A percentile compares a stretch with the other conserved stretches of the same genome.
phyloP scores from a whole-genome alignment of 2,329 filamentous ascomycete species.

The Xylogone sp. region DNA sequence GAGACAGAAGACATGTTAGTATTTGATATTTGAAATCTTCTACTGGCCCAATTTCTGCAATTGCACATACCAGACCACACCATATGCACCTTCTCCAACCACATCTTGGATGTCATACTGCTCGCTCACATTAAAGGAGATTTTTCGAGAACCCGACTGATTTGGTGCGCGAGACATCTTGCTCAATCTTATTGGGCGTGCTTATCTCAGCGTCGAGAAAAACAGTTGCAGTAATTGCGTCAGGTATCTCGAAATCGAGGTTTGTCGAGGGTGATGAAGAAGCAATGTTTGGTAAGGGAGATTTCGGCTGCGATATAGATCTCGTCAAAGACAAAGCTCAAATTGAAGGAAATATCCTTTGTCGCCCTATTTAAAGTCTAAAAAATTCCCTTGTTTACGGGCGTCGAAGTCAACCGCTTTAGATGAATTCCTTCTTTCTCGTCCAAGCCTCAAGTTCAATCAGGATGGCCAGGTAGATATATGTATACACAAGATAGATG shows the following conservation, averaged over 20 bases:
- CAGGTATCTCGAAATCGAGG: too few relatives aligned
- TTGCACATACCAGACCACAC: conserved; percentile 84
- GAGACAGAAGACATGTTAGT: background rate
- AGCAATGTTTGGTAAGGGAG: too few relatives aligned
- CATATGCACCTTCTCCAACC: conserved; percentile 96
- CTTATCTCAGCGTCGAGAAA: too few relatives aligned
- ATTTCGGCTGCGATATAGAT: too few relatives aligned
- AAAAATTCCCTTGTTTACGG: too few relatives aligned
- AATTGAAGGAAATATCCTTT: background rate
- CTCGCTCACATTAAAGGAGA: conserved; percentile 99
- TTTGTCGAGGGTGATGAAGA: too few relatives aligned
- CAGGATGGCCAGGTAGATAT: too few relatives aligned
- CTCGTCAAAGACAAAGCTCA: background rate
- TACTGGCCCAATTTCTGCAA: background rate
- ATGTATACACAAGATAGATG: background rate
- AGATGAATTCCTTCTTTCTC: too few relatives aligned
- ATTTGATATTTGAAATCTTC: background rate
- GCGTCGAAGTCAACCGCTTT: too few relatives aligned
- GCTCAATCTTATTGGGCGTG: background rate
- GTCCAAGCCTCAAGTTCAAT: too few relatives aligned
- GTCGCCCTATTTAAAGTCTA: too few relatives aligned
- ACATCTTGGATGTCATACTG: conserved; percentile 99
- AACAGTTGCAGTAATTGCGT: too few relatives aligned
- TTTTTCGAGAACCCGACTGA: conserved; percentile 71
- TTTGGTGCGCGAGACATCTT: conserved; percentile 42